phyloP scores from a whole-genome alignment of 2,329 filamentous ascomycete genomes.

The Venturia effusa region DNA sequence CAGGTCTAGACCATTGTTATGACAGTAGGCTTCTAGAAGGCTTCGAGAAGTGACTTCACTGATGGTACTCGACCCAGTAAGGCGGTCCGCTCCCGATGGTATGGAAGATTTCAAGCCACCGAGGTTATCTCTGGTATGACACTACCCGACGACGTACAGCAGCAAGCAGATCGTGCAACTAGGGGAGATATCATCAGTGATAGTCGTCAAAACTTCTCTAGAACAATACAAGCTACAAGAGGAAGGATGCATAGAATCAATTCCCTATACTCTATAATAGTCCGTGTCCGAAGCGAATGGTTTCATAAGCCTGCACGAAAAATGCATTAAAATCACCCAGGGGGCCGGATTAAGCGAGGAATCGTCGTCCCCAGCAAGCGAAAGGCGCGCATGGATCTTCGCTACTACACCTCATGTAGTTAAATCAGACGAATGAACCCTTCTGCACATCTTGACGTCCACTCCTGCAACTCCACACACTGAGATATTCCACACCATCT shows the following conservation, averaged over 20 bases:
- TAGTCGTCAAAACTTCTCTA: neutral
- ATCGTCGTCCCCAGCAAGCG: neutral
- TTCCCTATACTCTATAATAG: neutral
- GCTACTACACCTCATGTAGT: neutral
- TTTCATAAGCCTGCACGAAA: neutral
- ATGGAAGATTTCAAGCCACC: neutral
- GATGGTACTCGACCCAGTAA: neutral
- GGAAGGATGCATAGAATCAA: neutral
- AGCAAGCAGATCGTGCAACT: neutral
- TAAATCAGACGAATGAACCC: neutral
- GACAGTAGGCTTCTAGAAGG: neutral
- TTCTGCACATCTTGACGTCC: neutral
- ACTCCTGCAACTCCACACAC: constrained; percentile 2
- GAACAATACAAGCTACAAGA: neutral
- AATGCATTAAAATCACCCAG: neutral
- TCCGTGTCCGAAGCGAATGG: neutral
- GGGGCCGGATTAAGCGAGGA: neutral
- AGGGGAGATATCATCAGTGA: neutral
- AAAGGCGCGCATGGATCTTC: neutral
- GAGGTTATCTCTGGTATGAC: neutral
- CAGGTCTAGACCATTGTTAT: neutral
- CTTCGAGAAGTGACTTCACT: neutral
- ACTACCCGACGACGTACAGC: neutral
- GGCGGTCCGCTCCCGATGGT: neutral
- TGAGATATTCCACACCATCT: neutral